A percentile compares a stretch with the other conserved stretches of the same genome.
These are phyloP conservation scores for Coniferiporia weirii DNA, from an alignment of 1,284 basidiomycete species.

Conservation along the genomic window DNA sequence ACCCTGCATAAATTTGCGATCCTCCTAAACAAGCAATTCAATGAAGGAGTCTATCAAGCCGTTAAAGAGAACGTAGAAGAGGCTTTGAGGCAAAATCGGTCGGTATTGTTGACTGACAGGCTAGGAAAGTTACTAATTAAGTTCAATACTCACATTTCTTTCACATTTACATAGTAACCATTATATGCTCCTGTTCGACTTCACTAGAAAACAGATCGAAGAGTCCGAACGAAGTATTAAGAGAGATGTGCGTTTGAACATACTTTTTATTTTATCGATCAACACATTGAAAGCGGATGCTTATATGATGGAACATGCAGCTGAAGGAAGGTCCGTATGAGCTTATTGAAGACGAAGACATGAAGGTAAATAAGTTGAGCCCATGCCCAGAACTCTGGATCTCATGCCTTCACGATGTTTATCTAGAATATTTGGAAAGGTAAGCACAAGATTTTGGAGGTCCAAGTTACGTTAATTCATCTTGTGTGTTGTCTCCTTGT, in stretches of 20 bases:
- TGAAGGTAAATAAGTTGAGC: slow-evolving; percentile 18
- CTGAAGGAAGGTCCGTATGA: slow-evolving; percentile 21
- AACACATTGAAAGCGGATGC: no score
- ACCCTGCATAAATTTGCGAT: slow-evolving; percentile 15
- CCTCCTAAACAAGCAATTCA: slow-evolving; percentile 12
- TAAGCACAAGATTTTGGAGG: neutral
- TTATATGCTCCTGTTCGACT: slow-evolving; percentile 18
- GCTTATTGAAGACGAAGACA: slow-evolving; percentile 19
- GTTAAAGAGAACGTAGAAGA: slow-evolving; percentile 16
- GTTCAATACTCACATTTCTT: slow-evolving; percentile 1
- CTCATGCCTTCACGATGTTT: neutral
- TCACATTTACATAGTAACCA: no score
- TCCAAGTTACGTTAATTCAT: neutral
- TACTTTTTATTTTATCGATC: no score
- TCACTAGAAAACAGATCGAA: slow-evolving; percentile 18
- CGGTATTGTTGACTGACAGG: neutral
- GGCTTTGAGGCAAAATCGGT: slow-evolving; percentile 17
- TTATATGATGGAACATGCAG: slow-evolving; percentile 2
- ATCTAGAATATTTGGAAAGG: slow-evolving; percentile 18
- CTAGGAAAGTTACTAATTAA: neutral
- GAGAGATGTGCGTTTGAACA: slow-evolving; percentile 10
- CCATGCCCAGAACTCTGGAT: no score
- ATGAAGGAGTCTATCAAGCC: slow-evolving; percentile 5
- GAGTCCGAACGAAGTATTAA: slow-evolving; percentile 17
- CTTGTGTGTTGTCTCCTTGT: no score